Evolutionary conservation across 1,284 basidiomycete species (phyloP), one percentile per base, ranked within the genome.

Genomic region (Tetrapyrgos nigripes): DNA sequence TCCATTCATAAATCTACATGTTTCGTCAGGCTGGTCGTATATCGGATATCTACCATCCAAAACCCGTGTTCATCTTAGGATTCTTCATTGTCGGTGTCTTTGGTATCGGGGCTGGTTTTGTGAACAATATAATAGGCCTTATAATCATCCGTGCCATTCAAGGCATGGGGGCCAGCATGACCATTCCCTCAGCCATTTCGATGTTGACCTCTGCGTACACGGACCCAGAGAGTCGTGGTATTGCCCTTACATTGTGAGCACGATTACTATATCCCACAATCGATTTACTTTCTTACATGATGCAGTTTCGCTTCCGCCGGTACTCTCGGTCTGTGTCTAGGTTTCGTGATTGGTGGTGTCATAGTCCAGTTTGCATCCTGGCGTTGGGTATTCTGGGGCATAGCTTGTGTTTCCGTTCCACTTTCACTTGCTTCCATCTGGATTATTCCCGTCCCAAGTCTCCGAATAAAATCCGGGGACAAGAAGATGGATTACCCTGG

Each of bases 21-120:
- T 13, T 31, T 19, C 31, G 6, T 5, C 29, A 51, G 49, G n/a
- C 27, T 11, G 49, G 49, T 4, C 26, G 31, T 13, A 13, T 51
- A 23, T 27, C 24, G 6, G 49, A 51, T 28, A 51, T 51, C 27
- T 51, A 51, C 29, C 49, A 51, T 33, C 49, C 49, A 3, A 51
- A 51, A 51, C 49, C 49, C n/a, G 24, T 51, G 2, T 51, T 51
- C 49, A 51, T 51, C 21, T 17, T 37, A 19, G 49, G 49, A 3
- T 51, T 51, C 27, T 51, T 51, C 11, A 23, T 51, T 28, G 49
- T 51, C 19, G 49, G 49, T 9, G 9, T 37, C 8, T 37, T 51
- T 24, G 31, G 29, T 33, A 23, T 51, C 29, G 49, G 49, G 17
- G 49, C 49, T 33, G 49, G 49, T 3, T 51, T 51, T 33, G 49